Evolutionary conservation across 495 filamentous ascomycete species (phyloP).

Genomic region (Astrothelium subdiscretum): DNA sequence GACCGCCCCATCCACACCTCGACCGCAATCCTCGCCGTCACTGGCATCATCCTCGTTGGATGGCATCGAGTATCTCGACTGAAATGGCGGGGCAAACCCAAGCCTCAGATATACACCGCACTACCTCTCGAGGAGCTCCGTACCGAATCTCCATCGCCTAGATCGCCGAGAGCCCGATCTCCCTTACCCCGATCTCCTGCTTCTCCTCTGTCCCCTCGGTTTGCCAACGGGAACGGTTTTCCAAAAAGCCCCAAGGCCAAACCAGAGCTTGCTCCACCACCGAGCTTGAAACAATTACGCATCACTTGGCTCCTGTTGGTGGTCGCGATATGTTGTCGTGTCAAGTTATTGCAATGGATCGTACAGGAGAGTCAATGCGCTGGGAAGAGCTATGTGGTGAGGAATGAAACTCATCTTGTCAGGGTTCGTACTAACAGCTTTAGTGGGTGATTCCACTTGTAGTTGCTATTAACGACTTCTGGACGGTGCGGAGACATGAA

Average conservation of each 20-base stretch:
- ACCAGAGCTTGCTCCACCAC: background rate
- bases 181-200: constrained; percentile 3
- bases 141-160: constrained; percentile 5
- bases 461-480: constrained; percentile 15
- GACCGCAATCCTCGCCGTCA: constrained; percentile 16
- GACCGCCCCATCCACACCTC: constrained; percentile 21
- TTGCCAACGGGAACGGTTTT: background rate
- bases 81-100: background rate
- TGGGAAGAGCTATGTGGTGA: constrained; percentile 9
- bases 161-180: constrained; percentile 11
- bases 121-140: constrained; percentile 12
- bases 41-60: constrained; percentile 14
- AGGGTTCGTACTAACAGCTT: background rate
- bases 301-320: constrained; percentile 15
- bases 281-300: constrained; percentile 12
- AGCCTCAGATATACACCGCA: constrained; percentile 8
- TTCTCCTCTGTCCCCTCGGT: background rate
- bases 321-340: constrained; percentile 16
- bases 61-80: constrained; percentile 6
- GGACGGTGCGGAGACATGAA: background rate
- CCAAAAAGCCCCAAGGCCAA: background rate
- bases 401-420: background rate
- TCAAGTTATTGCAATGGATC: constrained; percentile 16
- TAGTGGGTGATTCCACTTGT: constrained; percentile 10
- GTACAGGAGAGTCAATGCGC: constrained; percentile 20